Conservation (phyloP, 73 alveolate species). For the Paramecium sexaurelia region DNA sequence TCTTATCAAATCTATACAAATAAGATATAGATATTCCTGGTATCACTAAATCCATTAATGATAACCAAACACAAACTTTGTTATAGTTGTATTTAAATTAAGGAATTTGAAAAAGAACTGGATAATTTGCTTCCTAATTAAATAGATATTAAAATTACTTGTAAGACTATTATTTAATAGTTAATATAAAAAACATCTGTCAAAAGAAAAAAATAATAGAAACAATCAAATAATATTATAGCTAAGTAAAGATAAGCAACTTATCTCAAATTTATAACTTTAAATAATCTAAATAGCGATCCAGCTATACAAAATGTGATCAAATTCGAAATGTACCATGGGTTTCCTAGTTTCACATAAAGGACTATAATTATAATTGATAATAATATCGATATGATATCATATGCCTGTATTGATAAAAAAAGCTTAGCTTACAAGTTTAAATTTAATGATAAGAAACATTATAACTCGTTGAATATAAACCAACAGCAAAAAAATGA, state of each 20-base stretch:
- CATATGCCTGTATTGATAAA: not conserved
- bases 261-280: not conserved
- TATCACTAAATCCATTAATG: not conserved
- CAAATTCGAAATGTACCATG: not conserved
- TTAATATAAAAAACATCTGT: not conserved
- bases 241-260: not conserved
- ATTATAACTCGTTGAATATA: not conserved
- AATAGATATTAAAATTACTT: not conserved
- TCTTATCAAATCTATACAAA: conserved; percentile 25
- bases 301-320: not conserved
- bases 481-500: not conserved
- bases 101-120: not conserved
- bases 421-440: not conserved
- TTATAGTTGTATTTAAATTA: not conserved
- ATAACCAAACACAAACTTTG: conserved; percentile 38
- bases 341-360: not conserved
- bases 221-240: not conserved
- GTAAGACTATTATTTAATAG: not conserved
- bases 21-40: conserved; percentile 25
- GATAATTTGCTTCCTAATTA: not conserved
- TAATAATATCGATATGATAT: not conserved
- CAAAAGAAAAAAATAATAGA: not conserved
- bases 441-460: not conserved
- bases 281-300: not conserved
- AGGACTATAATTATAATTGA: not conserved